Conservation (phyloP, 2,329 filamentous ascomycete species). For the Xylariaceae sp. region DNA sequence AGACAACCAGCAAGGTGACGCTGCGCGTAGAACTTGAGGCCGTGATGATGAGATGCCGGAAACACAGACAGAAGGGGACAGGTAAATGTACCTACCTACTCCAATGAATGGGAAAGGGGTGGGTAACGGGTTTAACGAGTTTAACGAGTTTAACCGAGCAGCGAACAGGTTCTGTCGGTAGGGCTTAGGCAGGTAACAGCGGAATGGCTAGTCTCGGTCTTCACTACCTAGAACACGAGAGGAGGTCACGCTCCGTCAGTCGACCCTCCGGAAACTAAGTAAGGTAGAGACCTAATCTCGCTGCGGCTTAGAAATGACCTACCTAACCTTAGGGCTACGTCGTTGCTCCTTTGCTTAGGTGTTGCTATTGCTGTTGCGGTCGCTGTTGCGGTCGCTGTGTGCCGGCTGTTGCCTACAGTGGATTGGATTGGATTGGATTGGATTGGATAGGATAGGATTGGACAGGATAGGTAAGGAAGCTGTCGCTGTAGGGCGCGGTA, state of each 20-base stretch:
- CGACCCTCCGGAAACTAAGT: too few species aligned
- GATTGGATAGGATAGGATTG: background rate
- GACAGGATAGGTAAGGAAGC: background rate
- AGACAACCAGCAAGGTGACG: constrained; percentile 2
- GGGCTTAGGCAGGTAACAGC: constrained; percentile 15
- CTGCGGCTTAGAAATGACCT: background rate
- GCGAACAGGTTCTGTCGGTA: constrained; percentile 12
- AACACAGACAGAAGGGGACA: constrained; percentile 6
- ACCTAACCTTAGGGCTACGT: background rate
- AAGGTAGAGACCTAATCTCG: too few species aligned
- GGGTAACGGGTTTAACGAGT: background rate
- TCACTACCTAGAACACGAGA: too few species aligned
- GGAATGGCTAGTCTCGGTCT: background rate
- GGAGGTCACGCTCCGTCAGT: too few species aligned
- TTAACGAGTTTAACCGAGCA: constrained; percentile 3
- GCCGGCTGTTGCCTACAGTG: background rate
- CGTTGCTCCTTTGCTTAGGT: background rate
- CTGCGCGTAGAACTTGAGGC: constrained; percentile 1
- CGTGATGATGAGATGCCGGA: constrained; percentile 12
- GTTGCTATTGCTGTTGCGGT: background rate
- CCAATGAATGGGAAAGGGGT: constrained; percentile 6
- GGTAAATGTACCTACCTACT: constrained; percentile 1
- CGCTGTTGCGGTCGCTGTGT: too few species aligned
- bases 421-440: background rate
- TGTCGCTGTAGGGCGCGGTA: background rate